Evolutionary conservation across 2,329 filamentous ascomycete species (phyloP), one percentile per base, ranked within the genome.

Genomic region (Aciculosporium take): DNA sequence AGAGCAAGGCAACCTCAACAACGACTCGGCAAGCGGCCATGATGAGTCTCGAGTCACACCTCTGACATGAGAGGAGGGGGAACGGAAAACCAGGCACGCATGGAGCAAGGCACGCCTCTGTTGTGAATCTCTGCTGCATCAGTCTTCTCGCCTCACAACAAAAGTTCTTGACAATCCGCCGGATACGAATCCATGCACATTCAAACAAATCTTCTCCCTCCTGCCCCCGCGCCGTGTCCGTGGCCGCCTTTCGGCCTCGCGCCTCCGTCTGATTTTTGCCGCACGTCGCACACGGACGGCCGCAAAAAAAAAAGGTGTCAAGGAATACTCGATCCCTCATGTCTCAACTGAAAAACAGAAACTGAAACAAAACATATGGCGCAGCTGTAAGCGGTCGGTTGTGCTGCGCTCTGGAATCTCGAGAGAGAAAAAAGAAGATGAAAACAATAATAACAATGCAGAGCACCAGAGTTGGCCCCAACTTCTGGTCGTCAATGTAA

Each of bases 391-490:
- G 33, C 13, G 40, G 25, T 39, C 39, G 37, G 30, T 33, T 35
- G 17, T 41, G 39, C 32, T 38, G 27, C 39, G 42, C 39, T 39
- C n/a, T 29, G 12, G 13, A 38, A 37, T 17, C n/a, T 18, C 34
- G 24, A 28, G 6, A 10, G 8, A 5, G 17, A 32, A 18, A 32
- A 32, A 12, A 25, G 17, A 17, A 28, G 7, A n/a, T n/a, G n/a
- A 18, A 18, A 27, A 39, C 5, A 29, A 27, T 36, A 35, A 18
- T 29, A 44, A 37, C 10, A n/a, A 41, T 39, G 21, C 42, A 25
- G 42, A 41, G 34, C 39, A 44, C 24, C 38, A 23, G 38, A 37
- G 30, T 27, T 39, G 39, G 39, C 39, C 39, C 24, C 34, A 34
- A 21, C 10, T 28, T 32, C 15, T 42, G 13, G 36, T 42, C 41